phyloP scores from a whole-genome alignment of 306 rosid genomes.

The Elaeagnus macrophylla region DNA sequence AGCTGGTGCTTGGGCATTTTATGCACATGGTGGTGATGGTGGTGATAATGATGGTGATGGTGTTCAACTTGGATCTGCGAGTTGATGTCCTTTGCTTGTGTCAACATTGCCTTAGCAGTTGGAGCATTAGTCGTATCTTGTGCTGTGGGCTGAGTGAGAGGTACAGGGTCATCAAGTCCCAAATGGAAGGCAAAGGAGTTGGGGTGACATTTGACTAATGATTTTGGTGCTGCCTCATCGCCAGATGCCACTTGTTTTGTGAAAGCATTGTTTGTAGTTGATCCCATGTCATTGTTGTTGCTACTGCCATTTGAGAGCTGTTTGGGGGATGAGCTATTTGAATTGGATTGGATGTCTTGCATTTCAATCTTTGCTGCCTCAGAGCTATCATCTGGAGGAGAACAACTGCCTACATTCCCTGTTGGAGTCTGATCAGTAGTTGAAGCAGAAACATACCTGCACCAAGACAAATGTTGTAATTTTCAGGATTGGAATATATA shows the following conservation, averaged over 20 bases:
- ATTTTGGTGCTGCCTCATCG: conserved; percentile 27
- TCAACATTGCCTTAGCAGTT: conserved; percentile 1
- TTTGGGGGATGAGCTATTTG: conserved; percentile 33
- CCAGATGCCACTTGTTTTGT: conserved; percentile 32
- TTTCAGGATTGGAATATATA: background rate
- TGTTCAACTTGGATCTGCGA: conserved; percentile 25
- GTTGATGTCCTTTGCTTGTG: conserved; percentile 7
- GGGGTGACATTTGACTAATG: conserved; percentile 27
- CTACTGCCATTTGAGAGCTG: conserved; percentile 45
- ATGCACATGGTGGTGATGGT: conserved; percentile 26
- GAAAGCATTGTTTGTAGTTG: conserved; percentile 24
- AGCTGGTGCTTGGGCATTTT: conserved; percentile 19
- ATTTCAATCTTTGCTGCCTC: conserved; percentile 30
- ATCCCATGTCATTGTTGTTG: conserved; percentile 37
- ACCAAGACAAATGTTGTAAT: conserved; percentile 2
- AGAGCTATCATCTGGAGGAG: conserved; percentile 35
- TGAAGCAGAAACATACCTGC: conserved; percentile 50
- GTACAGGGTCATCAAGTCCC: conserved; percentile 5
- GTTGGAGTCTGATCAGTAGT: conserved; percentile 41
- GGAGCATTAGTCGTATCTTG: conserved; percentile 20
- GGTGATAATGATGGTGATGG: conserved; percentile 27
- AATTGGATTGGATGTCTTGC: conserved; percentile 28
- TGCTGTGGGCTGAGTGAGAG: conserved; percentile 3
- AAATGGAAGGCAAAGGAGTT: conserved; percentile 23
- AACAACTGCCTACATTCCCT: conserved; percentile 42